Evolutionary conservation across 1,284 basidiomycete genomes (phyloP), one percentile per base, ranked within the genome.

Genomic region (Naganishia sp.): DNA sequence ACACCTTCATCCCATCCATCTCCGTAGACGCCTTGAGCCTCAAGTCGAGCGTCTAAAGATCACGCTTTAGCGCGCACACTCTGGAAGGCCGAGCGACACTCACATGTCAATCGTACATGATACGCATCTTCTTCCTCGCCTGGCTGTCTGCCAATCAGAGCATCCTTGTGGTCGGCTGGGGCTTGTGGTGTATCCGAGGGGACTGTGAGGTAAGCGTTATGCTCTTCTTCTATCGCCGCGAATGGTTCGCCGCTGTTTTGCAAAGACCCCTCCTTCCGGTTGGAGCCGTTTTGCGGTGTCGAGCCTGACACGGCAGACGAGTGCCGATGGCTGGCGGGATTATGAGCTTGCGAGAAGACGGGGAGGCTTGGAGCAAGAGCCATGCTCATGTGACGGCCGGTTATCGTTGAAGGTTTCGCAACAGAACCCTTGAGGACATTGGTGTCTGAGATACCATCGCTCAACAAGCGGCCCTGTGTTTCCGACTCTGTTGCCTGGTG

Each of bases 1-100:
- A 93, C 84, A 43, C 93, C 93, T 71, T 94, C 92, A 71, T 90
- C 89, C 80, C 88, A 92, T 0, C 93, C 93, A 76, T 96, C 93
- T 3, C 93, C 93, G 73, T 87, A 89, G 35, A 96, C 93, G 23
- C 93, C 93, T 54, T 85, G 85, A 10, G 84, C 80, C 52, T 95
- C 91, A 17, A 96, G 83, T 68, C 90, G 85, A 0, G 92, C 93
- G 74, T 96, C 78, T 80, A 66, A 11, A 1, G 4, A 42, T 63
- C 39, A 66, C 57, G 28, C 1, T 51, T 17, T 28, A 25, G 17
- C 35, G 7, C 7, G 7, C 13, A 13, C 10, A 2, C 35, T 39
- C 35, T 6, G 35, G 13, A 9, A 39, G 35, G 7, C 2, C 13
- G 32, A 42, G 23, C 18, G 9, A n/a, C 0, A 74, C 77, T 72